A percentile compares a stretch with the other conserved stretches of the same genome.
phyloP scores from a whole-genome alignment of 2,329 filamentous ascomycete species.

The Pestalotiopsis sp. region DNA sequence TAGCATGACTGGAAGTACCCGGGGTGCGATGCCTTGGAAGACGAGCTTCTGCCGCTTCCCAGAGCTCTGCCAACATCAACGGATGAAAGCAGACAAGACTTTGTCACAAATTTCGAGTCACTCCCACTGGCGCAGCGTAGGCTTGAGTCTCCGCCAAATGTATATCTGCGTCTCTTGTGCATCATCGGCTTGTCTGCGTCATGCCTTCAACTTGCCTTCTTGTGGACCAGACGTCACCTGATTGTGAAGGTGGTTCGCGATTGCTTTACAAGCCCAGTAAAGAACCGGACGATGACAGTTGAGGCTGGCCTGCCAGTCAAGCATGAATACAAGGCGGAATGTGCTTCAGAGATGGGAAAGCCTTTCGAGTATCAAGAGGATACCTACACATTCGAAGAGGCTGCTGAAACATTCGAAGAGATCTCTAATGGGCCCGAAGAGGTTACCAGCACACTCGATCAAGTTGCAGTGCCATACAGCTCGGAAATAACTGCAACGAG shows the following conservation, averaged over 20 bases:
- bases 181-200: not conserved
- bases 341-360: no score
- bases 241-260: not conserved
- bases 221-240: not conserved
- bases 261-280: no score
- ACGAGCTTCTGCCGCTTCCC: not conserved
- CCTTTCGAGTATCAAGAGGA: no score
- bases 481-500: no score
- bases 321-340: no score
- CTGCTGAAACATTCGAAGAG: no score
- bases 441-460: no score
- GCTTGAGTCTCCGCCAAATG: not conserved
- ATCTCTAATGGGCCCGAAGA: no score
- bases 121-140: not conserved
- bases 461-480: no score
- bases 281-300: no score
- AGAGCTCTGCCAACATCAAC: not conserved
- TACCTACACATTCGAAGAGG: no score
- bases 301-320: no score
- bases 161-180: not conserved
- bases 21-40: not conserved
- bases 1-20: not conserved
- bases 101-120: not conserved
- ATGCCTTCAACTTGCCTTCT: not conserved
- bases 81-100: not conserved